phyloP scores from a whole-genome alignment of 1,284 basidiomycete species.

The Earliella scabrosa region DNA sequence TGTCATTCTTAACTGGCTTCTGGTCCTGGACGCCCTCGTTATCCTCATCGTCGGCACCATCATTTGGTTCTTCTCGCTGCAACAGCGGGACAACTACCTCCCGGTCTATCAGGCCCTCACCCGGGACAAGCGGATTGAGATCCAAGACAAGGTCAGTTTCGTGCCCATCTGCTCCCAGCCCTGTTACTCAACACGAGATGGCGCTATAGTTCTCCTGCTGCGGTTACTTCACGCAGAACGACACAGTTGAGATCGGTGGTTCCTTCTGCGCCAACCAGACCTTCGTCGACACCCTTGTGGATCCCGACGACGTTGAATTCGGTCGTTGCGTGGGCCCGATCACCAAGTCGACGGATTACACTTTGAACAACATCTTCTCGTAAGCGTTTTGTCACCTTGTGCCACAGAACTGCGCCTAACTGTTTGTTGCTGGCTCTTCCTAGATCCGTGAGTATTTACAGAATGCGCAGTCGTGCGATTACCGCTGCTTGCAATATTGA shows the following conservation, averaged over 20 bases:
- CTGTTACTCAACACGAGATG: neutral
- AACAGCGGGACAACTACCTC: conserved; percentile 70
- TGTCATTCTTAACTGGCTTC: conserved; percentile 73
- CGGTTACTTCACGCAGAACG: conserved; percentile 76
- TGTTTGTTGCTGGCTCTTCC: neutral
- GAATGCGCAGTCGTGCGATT: neutral
- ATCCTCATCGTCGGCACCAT: conserved; percentile 67
- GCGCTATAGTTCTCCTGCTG: conserved; percentile 73
- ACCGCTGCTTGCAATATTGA: conserved; percentile 40
- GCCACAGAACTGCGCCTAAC: neutral
- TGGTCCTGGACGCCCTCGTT: conserved; percentile 63
- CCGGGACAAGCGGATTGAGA: conserved; percentile 49
- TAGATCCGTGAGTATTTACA: conserved; percentile 1
- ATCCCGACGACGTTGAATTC: conserved; percentile 45
- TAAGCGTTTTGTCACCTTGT: conserved; percentile 41
- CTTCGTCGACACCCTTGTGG: conserved; percentile 50
- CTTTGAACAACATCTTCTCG: conserved; percentile 83
- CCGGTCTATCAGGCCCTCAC: conserved; percentile 54
- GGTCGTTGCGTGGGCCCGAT: conserved; percentile 64
- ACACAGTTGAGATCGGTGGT: conserved; percentile 59
- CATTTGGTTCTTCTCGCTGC: conserved; percentile 81
- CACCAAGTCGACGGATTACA: conserved; percentile 67
- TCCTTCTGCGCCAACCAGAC: conserved; percentile 62
- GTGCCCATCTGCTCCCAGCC: neutral
- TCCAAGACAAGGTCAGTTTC: conserved; percentile 73